phyloP scores from a whole-genome alignment of 495 filamentous ascomycete genomes.

The Talaromyces adpressus region DNA sequence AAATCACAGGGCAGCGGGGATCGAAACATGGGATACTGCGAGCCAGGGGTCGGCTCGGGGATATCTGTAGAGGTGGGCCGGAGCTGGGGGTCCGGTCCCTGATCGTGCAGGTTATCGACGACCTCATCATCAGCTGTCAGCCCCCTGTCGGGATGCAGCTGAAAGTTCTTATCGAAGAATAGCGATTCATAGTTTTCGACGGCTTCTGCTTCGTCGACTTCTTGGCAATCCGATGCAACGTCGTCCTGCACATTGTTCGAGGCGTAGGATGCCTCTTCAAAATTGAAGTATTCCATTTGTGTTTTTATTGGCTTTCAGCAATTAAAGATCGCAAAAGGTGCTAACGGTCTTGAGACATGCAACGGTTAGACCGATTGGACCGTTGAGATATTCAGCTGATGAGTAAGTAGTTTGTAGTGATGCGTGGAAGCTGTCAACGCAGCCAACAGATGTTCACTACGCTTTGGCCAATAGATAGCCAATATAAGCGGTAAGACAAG shows the following conservation, averaged over 20 bases:
- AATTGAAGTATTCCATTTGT: constrained; percentile 48
- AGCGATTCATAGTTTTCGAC: constrained; percentile 27
- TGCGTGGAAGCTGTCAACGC: neutral
- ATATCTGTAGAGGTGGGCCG: constrained; percentile 14
- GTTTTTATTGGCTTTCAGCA: neutral
- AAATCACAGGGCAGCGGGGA: constrained; percentile 61
- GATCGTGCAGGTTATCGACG: constrained; percentile 22
- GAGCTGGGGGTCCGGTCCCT: constrained; percentile 20
- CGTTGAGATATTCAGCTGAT: neutral
- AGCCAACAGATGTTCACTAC: neutral
- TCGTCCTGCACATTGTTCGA: constrained; percentile 32
- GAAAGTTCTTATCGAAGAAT: constrained; percentile 31
- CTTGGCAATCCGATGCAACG: constrained; percentile 32
- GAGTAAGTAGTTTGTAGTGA: neutral
- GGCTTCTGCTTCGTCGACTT: constrained; percentile 29
- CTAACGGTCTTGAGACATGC: constrained; percentile 1
- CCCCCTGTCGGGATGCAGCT: constrained; percentile 18
- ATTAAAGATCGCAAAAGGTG: neutral
- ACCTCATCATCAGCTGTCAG: constrained; percentile 10
- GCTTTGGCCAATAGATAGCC: neutral
- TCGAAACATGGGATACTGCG: constrained; percentile 37
- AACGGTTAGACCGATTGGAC: neutral
- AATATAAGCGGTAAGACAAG: neutral
- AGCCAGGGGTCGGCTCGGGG: constrained; percentile 27
- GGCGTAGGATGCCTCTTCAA: constrained; percentile 42